A percentile compares a stretch with the other conserved stretches of the same genome.
phyloP scores from a whole-genome alignment of 352 stramenopile species.

The Phytophthora aleatoria region DNA sequence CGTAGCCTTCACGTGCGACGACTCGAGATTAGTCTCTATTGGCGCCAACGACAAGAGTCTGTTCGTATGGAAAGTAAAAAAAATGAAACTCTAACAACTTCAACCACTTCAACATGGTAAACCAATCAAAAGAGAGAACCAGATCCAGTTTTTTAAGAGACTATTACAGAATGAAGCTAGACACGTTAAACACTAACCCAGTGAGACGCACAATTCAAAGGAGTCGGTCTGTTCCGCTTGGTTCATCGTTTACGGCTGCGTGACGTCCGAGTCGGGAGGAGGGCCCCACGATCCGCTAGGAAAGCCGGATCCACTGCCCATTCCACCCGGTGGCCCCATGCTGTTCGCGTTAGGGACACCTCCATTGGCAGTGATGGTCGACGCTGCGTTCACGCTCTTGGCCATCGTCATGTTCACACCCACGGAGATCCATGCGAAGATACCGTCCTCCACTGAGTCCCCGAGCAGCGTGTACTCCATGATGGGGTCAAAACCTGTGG shows the following conservation, averaged over 20 bases:
- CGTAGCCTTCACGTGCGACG: constrained; percentile 75
- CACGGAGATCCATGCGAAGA: constrained; percentile 37
- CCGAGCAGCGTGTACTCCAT: constrained; percentile 29
- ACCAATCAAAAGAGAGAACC: neutral
- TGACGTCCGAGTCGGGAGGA: constrained; percentile 9
- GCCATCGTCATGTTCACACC: constrained; percentile 32
- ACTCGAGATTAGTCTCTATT: constrained; percentile 68
- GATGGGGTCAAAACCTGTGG: constrained; percentile 26
- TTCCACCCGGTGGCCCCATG: constrained; percentile 9
- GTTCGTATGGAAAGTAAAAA: constrained; percentile 64
- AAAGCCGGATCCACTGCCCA: constrained; percentile 14
- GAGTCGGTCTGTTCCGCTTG: no score
- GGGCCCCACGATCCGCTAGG: constrained; percentile 16
- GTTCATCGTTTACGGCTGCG: constrained; percentile 11
- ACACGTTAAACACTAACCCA: no score
- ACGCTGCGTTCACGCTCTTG: constrained; percentile 30
- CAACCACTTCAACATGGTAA: neutral
- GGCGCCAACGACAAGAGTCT: constrained; percentile 75
- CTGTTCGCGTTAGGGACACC: constrained; percentile 26
- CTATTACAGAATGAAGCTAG: no score
- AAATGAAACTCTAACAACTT: constrained; percentile 1
- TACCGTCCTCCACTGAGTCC: constrained; percentile 23
- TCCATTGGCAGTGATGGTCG: constrained; percentile 31
- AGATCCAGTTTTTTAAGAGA: no score
- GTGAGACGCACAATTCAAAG: no score